Evolutionary conservation across 1,284 basidiomycete species (phyloP).

Genomic region (Rhodotorula sp.): DNA sequence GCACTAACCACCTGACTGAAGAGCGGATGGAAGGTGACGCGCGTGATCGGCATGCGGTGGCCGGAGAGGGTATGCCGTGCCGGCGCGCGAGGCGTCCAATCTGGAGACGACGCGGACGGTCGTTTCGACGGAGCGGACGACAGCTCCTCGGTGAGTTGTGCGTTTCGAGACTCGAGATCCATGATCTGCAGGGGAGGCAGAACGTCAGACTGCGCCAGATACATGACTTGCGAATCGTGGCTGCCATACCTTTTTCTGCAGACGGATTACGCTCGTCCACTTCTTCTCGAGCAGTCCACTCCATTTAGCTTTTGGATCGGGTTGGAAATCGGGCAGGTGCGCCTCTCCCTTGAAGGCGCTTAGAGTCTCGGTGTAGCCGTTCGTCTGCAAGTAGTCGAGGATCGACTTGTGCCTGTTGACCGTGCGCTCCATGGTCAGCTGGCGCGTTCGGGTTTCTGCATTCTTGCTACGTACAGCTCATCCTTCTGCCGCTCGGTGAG

Average conservation of each 20-base stretch:
- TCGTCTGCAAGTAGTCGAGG: slow-evolving; percentile 73
- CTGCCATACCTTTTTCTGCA: slow-evolving; percentile 79
- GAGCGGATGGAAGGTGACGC: slow-evolving; percentile 80
- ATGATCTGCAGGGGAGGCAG: slow-evolving; percentile 62
- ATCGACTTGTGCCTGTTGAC: slow-evolving; percentile 71
- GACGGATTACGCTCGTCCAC: slow-evolving; percentile 86
- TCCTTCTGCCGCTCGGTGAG: slow-evolving; percentile 61
- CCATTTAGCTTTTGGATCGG: slow-evolving; percentile 78
- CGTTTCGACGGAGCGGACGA: slow-evolving; percentile 59
- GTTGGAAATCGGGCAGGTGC: slow-evolving; percentile 62
- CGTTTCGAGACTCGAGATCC: slow-evolving; percentile 78
- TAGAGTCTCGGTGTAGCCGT: slow-evolving; percentile 64
- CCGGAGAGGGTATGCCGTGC: slow-evolving; percentile 75
- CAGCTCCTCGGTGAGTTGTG: slow-evolving; percentile 73
- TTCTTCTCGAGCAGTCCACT: slow-evolving; percentile 87
- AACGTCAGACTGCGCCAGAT: background rate
- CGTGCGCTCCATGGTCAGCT: slow-evolving; percentile 7
- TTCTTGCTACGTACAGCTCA: slow-evolving; percentile 66
- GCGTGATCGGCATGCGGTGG: slow-evolving; percentile 72
- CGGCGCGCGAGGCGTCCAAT: slow-evolving; percentile 80
- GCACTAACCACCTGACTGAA: slow-evolving; percentile 81
- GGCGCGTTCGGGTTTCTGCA: slow-evolving; percentile 14
- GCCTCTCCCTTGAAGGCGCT: slow-evolving; percentile 64
- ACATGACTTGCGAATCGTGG: background rate
- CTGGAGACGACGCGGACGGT: slow-evolving; percentile 63